These are phyloP conservation scores for Crithidia acanthocephali DNA, from an alignment of 208 protist species.

Conservation along the genomic window DNA sequence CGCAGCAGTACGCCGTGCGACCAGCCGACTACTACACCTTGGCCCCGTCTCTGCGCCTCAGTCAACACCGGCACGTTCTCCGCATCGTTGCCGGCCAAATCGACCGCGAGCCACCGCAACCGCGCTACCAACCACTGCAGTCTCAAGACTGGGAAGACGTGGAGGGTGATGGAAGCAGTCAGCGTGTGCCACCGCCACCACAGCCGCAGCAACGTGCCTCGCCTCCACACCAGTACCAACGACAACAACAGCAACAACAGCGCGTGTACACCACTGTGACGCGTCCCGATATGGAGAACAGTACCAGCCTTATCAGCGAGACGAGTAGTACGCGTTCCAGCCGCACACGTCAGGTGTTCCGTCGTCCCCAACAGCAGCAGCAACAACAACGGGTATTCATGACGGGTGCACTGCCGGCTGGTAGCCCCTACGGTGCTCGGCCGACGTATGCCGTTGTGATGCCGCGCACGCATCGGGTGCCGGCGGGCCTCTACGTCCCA, in stretches of 20 bases:
- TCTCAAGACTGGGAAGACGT: neutral
- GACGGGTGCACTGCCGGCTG: constrained; percentile 21
- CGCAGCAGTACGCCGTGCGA: constrained; percentile 2
- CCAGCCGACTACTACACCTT: constrained; percentile 9
- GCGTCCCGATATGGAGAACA: neutral
- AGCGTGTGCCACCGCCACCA: neutral
- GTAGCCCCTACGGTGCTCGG: constrained; percentile 29
- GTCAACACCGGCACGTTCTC: constrained; percentile 28
- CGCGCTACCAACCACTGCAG: neutral
- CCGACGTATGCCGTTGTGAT: constrained; percentile 25
- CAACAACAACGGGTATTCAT: neutral
- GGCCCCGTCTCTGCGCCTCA: constrained; percentile 19
- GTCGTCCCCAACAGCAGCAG: neutral
- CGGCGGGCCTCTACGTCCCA: constrained; percentile 14
- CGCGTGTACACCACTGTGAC: neutral
- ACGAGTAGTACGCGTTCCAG: constrained; percentile 17
- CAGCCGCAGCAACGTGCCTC: neutral
- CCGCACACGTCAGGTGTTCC: constrained; percentile 20
- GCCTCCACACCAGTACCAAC: constrained; percentile 1
- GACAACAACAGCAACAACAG: neutral
- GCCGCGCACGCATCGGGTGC: constrained; percentile 15
- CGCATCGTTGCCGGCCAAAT: constrained; percentile 7
- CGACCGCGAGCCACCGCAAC: constrained; percentile 7
- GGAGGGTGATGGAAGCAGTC: neutral
- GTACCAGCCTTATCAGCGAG: constrained; percentile 13